Base-by-base conservation (phyloP, 148 eudicot genomes). In the Diospyros kaki region DNA sequence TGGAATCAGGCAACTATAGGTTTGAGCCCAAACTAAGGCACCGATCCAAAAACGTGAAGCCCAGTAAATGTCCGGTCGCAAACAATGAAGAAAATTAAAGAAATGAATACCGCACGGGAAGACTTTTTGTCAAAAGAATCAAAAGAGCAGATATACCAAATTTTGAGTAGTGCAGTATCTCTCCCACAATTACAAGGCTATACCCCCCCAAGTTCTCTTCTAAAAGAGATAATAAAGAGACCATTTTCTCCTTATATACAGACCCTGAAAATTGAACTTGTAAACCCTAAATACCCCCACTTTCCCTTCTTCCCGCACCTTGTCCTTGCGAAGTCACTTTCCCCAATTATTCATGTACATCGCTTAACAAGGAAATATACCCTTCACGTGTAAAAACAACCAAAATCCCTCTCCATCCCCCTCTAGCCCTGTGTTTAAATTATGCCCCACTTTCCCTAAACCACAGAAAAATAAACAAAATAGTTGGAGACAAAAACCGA, bases 161-260 rank as follows among this genome's bases (percentile, higher is more conserved):
- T 40, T 2, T 14, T 38, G 52, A 67, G 70, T 67, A 41, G 6
- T 46, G 50, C 45, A 69, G 56, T 55, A 53, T 52, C 39, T 70
- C 63, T 12, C 73, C 73, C 73, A 43, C 48, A 70, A 70, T 70
- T 70, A 70, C 73, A 55, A 70, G 63, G 62, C 73, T 70, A 70
- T 70, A 70, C 58, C 72, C 41, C 50, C 71, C 39, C 56, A 66
- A 11, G 51, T 68, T 0, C 59, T 53, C 71, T 53, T 69, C 72
- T 52, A 28, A 70, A 55, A 62, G 43, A 40, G 44, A 61, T 1
- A 58, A 38, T 41, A 42, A 55, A 56, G 56, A 56, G 62, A 70
- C 61, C 39, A 54, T 15, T 70, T 28, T 53, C 48, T 17, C 61
- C 28, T 50, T 70, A 41, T 70, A 55, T 70, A 70, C 73, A 55